Conservation (phyloP, 2,329 filamentous ascomycete species). For the Colletotrichum liaoningense region DNA sequence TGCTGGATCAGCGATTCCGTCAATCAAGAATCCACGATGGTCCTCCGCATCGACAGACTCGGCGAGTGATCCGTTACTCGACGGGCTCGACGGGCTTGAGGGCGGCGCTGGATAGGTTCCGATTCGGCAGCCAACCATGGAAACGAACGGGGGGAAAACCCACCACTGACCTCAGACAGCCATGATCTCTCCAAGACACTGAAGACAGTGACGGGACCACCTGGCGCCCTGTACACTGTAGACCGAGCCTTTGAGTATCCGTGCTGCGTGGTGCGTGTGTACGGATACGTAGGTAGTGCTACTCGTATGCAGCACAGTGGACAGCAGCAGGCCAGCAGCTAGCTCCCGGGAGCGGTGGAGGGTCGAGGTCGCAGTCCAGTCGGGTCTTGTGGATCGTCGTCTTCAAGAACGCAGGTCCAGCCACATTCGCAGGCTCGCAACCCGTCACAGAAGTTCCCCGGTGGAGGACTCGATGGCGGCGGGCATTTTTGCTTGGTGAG, state of each 20-base stretch:
- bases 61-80: constrained; percentile 22
- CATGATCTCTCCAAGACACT: not conserved
- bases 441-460: not conserved
- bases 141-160: not conserved
- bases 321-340: not conserved
- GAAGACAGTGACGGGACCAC: not conserved
- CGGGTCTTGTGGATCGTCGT: constrained; percentile 2
- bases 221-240: not conserved
- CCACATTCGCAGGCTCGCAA: not conserved
- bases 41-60: constrained; percentile 3
- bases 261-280: not conserved
- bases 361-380: not conserved
- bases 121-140: constrained; percentile 14
- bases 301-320: not conserved
- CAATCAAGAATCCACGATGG: constrained; percentile 5
- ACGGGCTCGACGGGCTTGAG: not conserved
- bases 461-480: no score
- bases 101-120: constrained; percentile 8
- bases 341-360: not conserved
- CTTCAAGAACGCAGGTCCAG: not conserved
- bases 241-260: not conserved
- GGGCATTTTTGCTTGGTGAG: no score
- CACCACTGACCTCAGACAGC: not conserved
- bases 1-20: constrained; percentile 19
- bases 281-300: not conserved